Evolutionary conservation across 805 yeast genomes (phyloP).

Genomic region (Wickerhamia fluorescens): DNA sequence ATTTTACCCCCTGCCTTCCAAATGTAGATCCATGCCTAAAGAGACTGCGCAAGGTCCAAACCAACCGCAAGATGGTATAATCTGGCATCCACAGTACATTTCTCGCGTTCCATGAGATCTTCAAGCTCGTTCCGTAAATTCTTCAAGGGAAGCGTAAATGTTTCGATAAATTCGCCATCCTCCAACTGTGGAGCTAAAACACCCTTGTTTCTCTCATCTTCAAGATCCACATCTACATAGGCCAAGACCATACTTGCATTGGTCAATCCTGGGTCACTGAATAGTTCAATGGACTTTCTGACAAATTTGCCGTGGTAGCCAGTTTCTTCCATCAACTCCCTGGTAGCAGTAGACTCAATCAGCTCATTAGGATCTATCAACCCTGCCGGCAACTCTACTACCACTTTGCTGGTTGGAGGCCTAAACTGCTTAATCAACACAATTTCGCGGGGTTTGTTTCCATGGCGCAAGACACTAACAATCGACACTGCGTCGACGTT

Average conservation of each 20-base stretch:
- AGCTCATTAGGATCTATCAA: conserved; percentile 79
- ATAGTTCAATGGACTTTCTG: conserved; percentile 31
- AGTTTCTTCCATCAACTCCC: conserved; percentile 89
- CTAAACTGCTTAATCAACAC: conserved; percentile 85
- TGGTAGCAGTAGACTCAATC: conserved; percentile 69
- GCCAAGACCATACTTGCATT: conserved; percentile 82
- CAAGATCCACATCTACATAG: conserved; percentile 68
- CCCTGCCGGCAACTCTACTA: conserved; percentile 95
- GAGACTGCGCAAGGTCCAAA: conserved; percentile 57
- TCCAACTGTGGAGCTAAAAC: conserved; percentile 69
- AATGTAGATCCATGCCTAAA: too few species aligned
- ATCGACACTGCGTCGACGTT: conserved; percentile 89
- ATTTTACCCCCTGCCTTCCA: too few species aligned
- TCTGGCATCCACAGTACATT: conserved; percentile 79
- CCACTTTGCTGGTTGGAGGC: conserved; percentile 84
- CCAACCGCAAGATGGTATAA: conserved; percentile 86
- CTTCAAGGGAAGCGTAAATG: conserved; percentile 64
- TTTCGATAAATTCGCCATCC: conserved; percentile 88
- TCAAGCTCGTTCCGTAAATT: conserved; percentile 49
- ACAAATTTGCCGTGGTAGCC: conserved; percentile 73
- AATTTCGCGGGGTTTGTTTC: conserved; percentile 29
- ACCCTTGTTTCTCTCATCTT: conserved; percentile 53
- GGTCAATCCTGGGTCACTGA: conserved; percentile 78
- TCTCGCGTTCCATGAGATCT: conserved; percentile 45
- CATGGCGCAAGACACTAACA: conserved; percentile 58